These are phyloP conservation scores for Thuidium tamariscinum DNA, from an alignment of 225 moss, liverwort and hornwort species.

Conservation along the genomic window DNA sequence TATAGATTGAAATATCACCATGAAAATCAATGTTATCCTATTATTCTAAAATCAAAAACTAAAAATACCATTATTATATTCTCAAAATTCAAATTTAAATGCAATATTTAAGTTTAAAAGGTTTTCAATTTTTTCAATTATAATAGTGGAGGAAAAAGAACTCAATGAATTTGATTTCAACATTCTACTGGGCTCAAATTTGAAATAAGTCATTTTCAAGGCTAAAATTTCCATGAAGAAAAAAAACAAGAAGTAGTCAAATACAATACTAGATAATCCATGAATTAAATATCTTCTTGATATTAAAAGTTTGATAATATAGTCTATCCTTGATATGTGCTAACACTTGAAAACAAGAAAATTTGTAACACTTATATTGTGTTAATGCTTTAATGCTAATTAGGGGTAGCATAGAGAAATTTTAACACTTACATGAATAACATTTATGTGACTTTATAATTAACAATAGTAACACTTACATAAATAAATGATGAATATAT, in stretches of 20 bases:
- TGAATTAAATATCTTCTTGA: too few species aligned
- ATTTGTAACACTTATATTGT: too few species aligned
- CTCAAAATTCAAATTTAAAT: neutral
- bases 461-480: too few species aligned
- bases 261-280: neutral
- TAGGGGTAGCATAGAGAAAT: too few species aligned
- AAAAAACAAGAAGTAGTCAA: neutral
- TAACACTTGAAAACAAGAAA: too few species aligned
- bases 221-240: fast-evolving
- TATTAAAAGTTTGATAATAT: neutral
- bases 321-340: too few species aligned
- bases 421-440: too few species aligned
- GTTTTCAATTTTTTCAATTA: neutral
- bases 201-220: neutral
- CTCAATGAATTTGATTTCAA: neutral
- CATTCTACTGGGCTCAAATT: fast-evolving
- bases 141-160: too few species aligned
- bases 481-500: too few species aligned
- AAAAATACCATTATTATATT: neutral
- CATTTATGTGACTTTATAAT: too few species aligned
- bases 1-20: neutral
- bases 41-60: neutral
- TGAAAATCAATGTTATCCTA: neutral
- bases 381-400: too few species aligned
- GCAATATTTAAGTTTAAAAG: neutral